Conservation (phyloP, 768 basidiomycete genomes). For the Tricholoma saponaceum region DNA sequence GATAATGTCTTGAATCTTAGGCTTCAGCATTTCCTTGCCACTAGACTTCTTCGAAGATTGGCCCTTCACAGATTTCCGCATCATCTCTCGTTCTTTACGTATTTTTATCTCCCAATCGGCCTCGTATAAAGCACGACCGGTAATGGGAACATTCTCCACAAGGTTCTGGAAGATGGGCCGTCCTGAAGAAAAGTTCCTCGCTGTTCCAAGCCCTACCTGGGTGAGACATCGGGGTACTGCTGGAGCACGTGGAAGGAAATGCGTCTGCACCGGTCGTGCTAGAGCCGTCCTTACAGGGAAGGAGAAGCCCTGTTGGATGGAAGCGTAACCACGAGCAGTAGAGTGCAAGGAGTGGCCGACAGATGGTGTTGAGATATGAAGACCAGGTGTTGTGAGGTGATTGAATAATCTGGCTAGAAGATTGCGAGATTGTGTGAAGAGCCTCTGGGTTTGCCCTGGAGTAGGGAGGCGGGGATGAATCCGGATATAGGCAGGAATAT, state of each 20-base stretch:
- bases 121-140: conserved; percentile 69
- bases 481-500: conserved; percentile 38
- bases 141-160: conserved; percentile 76
- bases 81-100: conserved; percentile 37
- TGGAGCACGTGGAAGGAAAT: conserved; percentile 57
- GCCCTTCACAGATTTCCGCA: conserved; percentile 21
- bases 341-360: conserved; percentile 21
- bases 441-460: conserved; percentile 33
- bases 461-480: conserved; percentile 26
- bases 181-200: conserved; percentile 69
- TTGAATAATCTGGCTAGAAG: conserved; percentile 52
- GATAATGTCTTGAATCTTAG: conserved; percentile 14
- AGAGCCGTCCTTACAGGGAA: conserved; percentile 51
- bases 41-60: conserved; percentile 20
- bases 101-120: conserved; percentile 63
- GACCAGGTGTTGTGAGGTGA: conserved; percentile 55
- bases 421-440: conserved; percentile 52
- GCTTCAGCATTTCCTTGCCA: conserved; percentile 33
- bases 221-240: conserved; percentile 44
- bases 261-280: conserved; percentile 37
- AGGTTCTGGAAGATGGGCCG: conserved; percentile 79
- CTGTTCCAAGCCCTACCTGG: conserved; percentile 74
- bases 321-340: conserved; percentile 30
- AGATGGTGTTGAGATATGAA: conserved; percentile 27
- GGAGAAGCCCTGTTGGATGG: conserved; percentile 56